Evolutionary conservation across 768 basidiomycete genomes (phyloP).

Genomic region (Naganishia friedmannii): DNA sequence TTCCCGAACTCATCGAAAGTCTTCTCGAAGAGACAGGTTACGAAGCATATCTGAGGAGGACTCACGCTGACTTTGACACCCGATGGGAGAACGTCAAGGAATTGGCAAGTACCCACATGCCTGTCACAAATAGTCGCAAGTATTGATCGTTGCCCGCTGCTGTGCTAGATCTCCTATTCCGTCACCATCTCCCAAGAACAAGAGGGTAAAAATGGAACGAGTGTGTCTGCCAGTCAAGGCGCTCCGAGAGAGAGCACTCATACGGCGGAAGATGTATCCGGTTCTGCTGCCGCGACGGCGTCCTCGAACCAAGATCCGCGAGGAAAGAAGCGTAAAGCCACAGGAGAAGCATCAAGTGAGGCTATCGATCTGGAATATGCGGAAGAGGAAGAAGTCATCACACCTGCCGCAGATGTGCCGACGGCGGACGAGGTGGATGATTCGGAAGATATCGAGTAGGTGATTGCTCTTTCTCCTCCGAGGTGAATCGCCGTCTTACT

Average conservation of each 20-base stretch:
- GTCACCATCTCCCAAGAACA: slow-evolving; percentile 48
- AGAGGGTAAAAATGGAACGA: slow-evolving; percentile 47
- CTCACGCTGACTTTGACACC: slow-evolving; percentile 65
- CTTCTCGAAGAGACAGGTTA: slow-evolving; percentile 64
- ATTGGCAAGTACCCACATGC: slow-evolving; percentile 51
- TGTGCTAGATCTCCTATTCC: slow-evolving; percentile 44
- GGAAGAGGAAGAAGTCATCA: slow-evolving; percentile 34
- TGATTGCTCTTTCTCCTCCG: background rate
- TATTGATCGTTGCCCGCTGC: background rate
- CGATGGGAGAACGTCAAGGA: slow-evolving; percentile 85
- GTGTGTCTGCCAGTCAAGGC: background rate
- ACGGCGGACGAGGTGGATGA: background rate
- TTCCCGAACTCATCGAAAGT: slow-evolving; percentile 63
- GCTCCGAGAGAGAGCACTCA: background rate
- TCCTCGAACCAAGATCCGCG: background rate
- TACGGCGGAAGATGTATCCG: background rate
- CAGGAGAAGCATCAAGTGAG: slow-evolving; percentile 28
- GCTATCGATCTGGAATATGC: slow-evolving; percentile 43
- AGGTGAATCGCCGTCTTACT: background rate
- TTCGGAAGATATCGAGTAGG: slow-evolving; percentile 12
- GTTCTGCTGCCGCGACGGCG: background rate
- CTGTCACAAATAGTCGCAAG: background rate
- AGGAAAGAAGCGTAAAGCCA: slow-evolving; percentile 23
- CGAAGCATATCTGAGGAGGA: slow-evolving; percentile 66
- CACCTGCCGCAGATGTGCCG: background rate